Evolutionary conservation across 139 green algal genomes (phyloP), one percentile per base, ranked within the genome.

Genomic region (Edaphochlamys debaryana): DNA sequence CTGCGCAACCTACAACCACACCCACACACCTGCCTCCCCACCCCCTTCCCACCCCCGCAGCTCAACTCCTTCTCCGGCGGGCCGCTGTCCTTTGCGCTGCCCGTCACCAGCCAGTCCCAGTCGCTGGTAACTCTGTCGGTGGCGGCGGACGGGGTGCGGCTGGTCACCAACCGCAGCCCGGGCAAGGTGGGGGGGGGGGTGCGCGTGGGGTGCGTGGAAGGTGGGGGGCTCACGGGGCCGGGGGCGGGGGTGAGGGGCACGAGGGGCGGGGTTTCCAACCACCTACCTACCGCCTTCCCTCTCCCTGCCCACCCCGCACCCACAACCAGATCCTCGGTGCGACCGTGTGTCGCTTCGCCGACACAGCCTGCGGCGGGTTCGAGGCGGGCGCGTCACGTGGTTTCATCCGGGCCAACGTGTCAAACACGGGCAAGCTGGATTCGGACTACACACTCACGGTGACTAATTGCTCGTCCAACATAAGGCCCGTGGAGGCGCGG

Each of bases 101-200:
- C 94, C 13, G 73, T 96, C 2, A 80, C 79, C 25, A 82, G 66
- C 68, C 85, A 89, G 37, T 76, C 71, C 13, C 92, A 87, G 67
- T 95, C 89, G 58, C 25, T 97, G n/a, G 86, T 98, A 22, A 90
- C 86, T 0, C 82, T 98, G 9, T 83, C 80, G 41, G 86, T 95
- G 20, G 79, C 69, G 37, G 95, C 94, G 0, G 95, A 95, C 76
- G 52, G 64, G 19, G 80, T 98, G 32, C n/a, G 64, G 22, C 80
- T 96, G 19, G 84, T 95, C 0, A 85, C 85, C 52, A 95, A 96
- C 67, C 22, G 62, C 40, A 90, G 86, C n/a, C 92, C 91, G 2
- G 94, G 91, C 6, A 80, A 87, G n/a, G 94, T 98, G 45, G 25
- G 68, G 22, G 50, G 27, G 41, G 5, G 29, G 7, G 2, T 50